Percentiles rank a stretch among this genome's conserved stretches.
These are phyloP conservation scores for Trichoderma simmonsii DNA, from an alignment of 2,329 filamentous ascomycete genomes.

Conservation along the genomic window DNA sequence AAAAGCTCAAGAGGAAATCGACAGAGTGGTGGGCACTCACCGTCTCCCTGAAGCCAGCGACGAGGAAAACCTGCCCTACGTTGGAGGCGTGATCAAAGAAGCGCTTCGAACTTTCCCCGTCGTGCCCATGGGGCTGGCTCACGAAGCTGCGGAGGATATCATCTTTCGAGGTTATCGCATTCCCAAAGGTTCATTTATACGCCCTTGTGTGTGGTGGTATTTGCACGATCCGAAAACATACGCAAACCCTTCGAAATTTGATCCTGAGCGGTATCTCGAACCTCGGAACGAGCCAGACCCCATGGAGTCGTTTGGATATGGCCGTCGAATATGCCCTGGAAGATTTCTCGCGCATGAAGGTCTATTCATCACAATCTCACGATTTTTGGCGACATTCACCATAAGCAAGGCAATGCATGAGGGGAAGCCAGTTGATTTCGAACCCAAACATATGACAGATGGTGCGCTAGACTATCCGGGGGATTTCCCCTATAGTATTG, in stretches of 20 bases:
- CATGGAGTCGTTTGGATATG: not conserved
- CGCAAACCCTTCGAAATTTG: conserved; percentile 34
- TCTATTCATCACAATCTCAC: not conserved
- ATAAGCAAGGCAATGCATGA: not conserved
- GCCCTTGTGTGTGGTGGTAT: not conserved
- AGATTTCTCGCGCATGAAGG: not conserved
- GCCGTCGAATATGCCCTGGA: conserved; percentile 14
- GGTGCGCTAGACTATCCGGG: not conserved
- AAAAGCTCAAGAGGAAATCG: conserved; percentile 11
- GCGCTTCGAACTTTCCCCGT: not conserved
- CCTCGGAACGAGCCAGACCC: conserved; percentile 23
- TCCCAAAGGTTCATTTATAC: not conserved
- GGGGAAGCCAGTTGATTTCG: not conserved
- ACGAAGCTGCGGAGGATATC: not conserved
- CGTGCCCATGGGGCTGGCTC: not conserved
- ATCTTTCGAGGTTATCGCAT: not conserved
- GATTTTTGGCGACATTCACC: not conserved
- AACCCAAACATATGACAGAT: not conserved
- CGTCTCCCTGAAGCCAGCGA: not conserved
- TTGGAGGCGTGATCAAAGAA: not conserved
- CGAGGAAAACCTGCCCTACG: not conserved
- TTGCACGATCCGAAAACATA: conserved; percentile 31
- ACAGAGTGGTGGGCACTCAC: not conserved
- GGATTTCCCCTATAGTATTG: not conserved
- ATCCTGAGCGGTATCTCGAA: conserved; percentile 29